A percentile compares a stretch with the other conserved stretches of the same genome.
phyloP scores from a whole-genome alignment of 2,329 filamentous ascomycete genomes.

The Fusarium odoratissimum region DNA sequence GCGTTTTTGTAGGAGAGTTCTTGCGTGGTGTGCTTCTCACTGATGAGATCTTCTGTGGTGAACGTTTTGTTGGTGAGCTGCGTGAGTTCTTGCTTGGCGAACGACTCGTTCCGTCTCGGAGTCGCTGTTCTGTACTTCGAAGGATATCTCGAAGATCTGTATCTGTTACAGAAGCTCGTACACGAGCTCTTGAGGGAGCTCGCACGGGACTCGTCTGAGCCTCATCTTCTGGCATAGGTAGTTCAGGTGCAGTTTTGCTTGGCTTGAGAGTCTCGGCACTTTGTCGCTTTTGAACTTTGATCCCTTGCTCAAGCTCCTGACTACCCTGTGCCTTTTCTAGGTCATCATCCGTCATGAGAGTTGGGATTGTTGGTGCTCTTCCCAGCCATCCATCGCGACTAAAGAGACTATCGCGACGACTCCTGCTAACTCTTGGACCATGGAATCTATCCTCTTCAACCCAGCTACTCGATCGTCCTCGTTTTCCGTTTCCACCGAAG shows the following conservation, averaged over 20 bases:
- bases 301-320: constrained; percentile 23
- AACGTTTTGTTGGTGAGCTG: constrained; percentile 30
- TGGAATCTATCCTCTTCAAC: constrained; percentile 64
- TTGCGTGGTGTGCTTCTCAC: constrained; percentile 43
- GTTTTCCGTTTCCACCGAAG: constrained; percentile 45
- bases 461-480: constrained; percentile 53
- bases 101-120: constrained; percentile 54
- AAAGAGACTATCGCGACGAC: constrained; percentile 45
- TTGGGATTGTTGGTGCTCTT: constrained; percentile 53
- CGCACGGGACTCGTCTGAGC: constrained; percentile 21
- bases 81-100: constrained; percentile 49
- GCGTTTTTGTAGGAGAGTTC: constrained; percentile 45
- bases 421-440: constrained; percentile 56
- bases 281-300: constrained; percentile 34
- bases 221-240: constrained; percentile 28
- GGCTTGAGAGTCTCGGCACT: constrained; percentile 24
- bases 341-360: constrained; percentile 41
- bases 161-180: constrained; percentile 52
- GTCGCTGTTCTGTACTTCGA: constrained; percentile 63
- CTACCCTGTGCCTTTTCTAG: constrained; percentile 37
- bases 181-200: constrained; percentile 30
- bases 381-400: constrained; percentile 51
- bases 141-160: constrained; percentile 64
- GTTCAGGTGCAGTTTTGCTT: constrained; percentile 39
- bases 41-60: constrained; percentile 32